Base-by-base conservation (phyloP, 208 protist genomes). In the Angomonas ambiguus region DNA sequence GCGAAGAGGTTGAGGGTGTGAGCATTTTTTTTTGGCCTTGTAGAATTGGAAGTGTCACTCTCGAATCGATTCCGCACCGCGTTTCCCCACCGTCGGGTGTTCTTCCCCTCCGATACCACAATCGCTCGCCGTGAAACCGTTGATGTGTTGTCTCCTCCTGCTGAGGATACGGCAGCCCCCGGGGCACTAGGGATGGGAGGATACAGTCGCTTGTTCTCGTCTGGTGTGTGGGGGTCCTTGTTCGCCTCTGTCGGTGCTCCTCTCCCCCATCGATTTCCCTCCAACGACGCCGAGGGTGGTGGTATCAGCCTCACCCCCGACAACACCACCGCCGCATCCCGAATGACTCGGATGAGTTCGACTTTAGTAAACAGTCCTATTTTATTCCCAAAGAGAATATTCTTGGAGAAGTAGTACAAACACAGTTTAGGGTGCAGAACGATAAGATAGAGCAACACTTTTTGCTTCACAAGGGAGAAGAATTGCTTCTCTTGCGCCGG, bases 281-380 rank as follows among this genome's bases (percentile, higher is more conserved):
- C 60, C 22, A 31, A 3, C n/a, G 8, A 30, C 16, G n/a, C 20
- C 24, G 51, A 0, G 0, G 24, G 27, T 11, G 22, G 13, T 1
- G 49, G 2, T 35, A 24, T 25, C 6, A 72, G 27, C 18, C 76
- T 67, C 13, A 90, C 74, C 45, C 60, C 33, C 11, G 84, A 80
- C 30, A 92, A 55, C 11, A 80, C 45, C 42, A 59, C 24, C 4
- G 85, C 85, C n/a, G 88, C 88, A 25, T 89, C 75, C 13, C 80
- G 80, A 27, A 88, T 76, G 20, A 80, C 80, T 42, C 73, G 77
- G 27, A 79, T 79, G 42, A 91, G 65, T 49, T 85, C 79, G 24
- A 79, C 78, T 6, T 85, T 76, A 58, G 91, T 82, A 62, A 79
- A 85, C 65, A 94, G 67, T 28, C 83, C 82, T 65, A 87, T 90